Percentiles rank a stretch among this genome's conserved stretches.
phyloP scores from a whole-genome alignment of 345 rosid genomes.

The Gossypium rotundifolium region DNA sequence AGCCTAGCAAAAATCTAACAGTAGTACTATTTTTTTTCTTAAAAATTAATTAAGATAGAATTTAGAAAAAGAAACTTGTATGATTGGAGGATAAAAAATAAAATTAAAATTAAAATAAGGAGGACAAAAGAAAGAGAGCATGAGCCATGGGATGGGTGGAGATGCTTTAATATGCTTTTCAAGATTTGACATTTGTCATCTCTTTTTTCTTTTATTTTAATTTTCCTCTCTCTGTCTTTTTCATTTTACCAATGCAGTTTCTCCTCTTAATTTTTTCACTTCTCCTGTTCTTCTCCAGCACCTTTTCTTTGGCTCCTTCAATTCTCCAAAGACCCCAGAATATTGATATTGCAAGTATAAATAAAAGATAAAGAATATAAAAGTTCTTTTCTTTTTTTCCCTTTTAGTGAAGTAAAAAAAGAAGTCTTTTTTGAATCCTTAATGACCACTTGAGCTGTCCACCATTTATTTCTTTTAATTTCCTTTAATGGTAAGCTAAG shows the following conservation, averaged over 20 bases:
- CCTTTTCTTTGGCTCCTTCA: slow-evolving; percentile 5
- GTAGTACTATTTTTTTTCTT: neutral
- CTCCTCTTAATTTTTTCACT: neutral
- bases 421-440: neutral
- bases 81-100: slow-evolving; percentile 2
- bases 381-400: neutral
- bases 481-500: slow-evolving; percentile 21
- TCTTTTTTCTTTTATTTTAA: neutral
- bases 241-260: neutral
- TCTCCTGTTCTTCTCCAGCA: slow-evolving; percentile 9
- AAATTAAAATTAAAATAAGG: neutral
- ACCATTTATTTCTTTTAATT: neutral
- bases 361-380: neutral
- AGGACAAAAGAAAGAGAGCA: slow-evolving; percentile 7
- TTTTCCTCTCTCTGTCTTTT: neutral
- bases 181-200: slow-evolving; percentile 40
- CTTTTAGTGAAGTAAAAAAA: neutral
- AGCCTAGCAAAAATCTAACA: neutral
- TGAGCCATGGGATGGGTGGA: slow-evolving; percentile 29
- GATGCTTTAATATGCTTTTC: slow-evolving; percentile 39
- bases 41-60: neutral
- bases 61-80: slow-evolving; percentile 7
- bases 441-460: slow-evolving; percentile 23
- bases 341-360: neutral
- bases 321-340: slow-evolving; percentile 2